phyloP scores from a whole-genome alignment of 106 monocot genomes.

The Dioscorea dumetorum region DNA sequence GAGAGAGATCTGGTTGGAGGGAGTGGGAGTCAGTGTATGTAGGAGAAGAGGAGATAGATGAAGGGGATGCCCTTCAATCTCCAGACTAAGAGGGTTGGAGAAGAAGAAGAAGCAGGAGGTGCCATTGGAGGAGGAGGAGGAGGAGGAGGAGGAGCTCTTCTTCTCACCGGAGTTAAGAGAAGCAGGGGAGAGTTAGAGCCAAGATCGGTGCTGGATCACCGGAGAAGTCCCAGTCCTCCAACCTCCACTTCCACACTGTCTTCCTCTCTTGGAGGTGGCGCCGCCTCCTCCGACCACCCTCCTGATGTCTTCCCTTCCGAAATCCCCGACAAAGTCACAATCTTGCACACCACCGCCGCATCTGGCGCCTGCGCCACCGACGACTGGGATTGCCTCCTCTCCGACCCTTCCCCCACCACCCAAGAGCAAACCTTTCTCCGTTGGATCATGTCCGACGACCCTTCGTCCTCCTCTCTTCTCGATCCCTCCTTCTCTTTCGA shows the following conservation, averaged over 20 bases:
- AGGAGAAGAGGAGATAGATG: conserved; percentile 43
- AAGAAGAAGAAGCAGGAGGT: conserved; percentile 13
- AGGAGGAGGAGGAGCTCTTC: not conserved
- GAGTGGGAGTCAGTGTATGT: conserved; percentile 12
- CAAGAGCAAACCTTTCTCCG: conserved; percentile 66
- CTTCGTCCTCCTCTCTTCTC: not conserved
- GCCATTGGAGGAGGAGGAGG: conserved; percentile 7
- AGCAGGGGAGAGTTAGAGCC: conserved; percentile 35
- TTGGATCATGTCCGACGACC: conserved; percentile 63
- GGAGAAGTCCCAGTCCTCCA: conserved; percentile 72
- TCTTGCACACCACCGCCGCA: too few species aligned
- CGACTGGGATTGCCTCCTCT: conserved; percentile 64
- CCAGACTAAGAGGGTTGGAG: conserved; percentile 35
- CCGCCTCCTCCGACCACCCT: conserved; percentile 32
- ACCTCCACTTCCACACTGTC: conserved; percentile 70
- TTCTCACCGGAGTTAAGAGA: too few species aligned
- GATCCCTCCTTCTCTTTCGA: not conserved
- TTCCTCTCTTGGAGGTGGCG: conserved; percentile 51
- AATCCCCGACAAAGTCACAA: conserved; percentile 18
- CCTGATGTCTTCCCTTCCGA: too few species aligned
- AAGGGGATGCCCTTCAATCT: conserved; percentile 55
- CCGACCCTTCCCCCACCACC: conserved; percentile 26
- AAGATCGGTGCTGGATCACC: conserved; percentile 72
- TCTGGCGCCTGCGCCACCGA: conserved; percentile 14
- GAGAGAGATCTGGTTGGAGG: not conserved